These are phyloP conservation scores for Auriscalpium orientale DNA, from an alignment of 768 basidiomycete species.

Conservation along the genomic window DNA sequence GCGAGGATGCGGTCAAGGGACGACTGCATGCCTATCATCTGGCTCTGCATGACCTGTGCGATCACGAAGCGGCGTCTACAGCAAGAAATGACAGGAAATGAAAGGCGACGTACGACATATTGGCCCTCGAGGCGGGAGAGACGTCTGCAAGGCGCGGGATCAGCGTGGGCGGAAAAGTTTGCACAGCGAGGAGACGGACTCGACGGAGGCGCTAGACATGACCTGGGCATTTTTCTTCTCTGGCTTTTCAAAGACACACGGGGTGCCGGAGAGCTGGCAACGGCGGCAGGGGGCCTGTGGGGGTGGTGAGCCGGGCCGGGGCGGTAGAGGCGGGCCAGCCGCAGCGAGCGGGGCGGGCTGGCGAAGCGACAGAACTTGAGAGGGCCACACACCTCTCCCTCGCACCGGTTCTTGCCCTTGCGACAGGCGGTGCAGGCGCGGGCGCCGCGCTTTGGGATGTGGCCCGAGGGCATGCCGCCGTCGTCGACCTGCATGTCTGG, in stretches of 20 bases:
- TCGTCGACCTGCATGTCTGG: conserved; percentile 22
- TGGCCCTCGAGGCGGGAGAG: conserved; percentile 81
- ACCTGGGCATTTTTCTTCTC: conserved; percentile 71
- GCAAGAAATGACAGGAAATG: neutral
- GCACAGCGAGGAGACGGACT: conserved; percentile 42
- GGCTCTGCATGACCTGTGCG: conserved; percentile 78
- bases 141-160: conserved; percentile 39
- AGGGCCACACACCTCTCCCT: conserved; percentile 66
- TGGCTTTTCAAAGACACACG: conserved; percentile 86
- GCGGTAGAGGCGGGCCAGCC: conserved; percentile 63
- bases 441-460: conserved; percentile 86
- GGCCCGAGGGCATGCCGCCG: conserved; percentile 29
- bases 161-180: conserved; percentile 13
- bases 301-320: conserved; percentile 43
- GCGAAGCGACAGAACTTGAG: conserved; percentile 7
- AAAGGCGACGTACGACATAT: conserved; percentile 52
- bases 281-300: conserved; percentile 83
- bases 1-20: conserved; percentile 77
- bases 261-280: conserved; percentile 73
- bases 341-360: conserved; percentile 37
- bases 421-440: conserved; percentile 84
- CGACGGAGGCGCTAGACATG: conserved; percentile 58
- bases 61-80: conserved; percentile 2
- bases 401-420: conserved; percentile 89
- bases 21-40: conserved; percentile 92